phyloP scores from a whole-genome alignment of 768 basidiomycete genomes.

The Trametopsis cervina region DNA sequence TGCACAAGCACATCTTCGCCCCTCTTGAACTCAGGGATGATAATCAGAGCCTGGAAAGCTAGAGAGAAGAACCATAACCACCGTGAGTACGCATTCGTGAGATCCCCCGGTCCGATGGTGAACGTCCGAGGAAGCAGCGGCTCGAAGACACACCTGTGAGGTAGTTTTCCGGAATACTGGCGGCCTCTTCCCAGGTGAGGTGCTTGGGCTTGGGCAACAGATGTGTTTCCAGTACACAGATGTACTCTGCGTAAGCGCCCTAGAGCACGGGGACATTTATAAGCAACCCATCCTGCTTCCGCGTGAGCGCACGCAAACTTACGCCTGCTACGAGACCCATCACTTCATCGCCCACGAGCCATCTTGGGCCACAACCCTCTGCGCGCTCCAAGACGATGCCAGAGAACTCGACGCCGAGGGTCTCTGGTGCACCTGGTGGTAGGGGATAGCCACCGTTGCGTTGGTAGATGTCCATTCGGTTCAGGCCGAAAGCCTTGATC shows the following conservation, averaged over 20 bases:
- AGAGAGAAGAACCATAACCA: background rate
- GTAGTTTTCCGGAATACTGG: constrained; percentile 83
- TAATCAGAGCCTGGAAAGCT: constrained; percentile 60
- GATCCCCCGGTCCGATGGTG: background rate
- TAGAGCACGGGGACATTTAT: constrained; percentile 23
- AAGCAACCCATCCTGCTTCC: background rate
- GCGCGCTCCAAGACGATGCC: constrained; percentile 45
- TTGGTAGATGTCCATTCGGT: constrained; percentile 79
- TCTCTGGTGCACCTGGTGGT: constrained; percentile 67
- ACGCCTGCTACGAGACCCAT: constrained; percentile 80
- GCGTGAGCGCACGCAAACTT: constrained; percentile 21
- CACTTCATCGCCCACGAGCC: constrained; percentile 72
- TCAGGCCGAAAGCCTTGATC: constrained; percentile 83
- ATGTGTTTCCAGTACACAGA: constrained; percentile 58
- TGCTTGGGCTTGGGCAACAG: constrained; percentile 67
- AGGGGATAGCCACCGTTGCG: constrained; percentile 67
- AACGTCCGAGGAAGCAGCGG: too few species aligned
- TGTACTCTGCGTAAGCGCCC: constrained; percentile 91
- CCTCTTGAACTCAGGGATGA: constrained; percentile 60
- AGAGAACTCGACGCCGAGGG: constrained; percentile 87
- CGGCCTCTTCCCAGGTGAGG: constrained; percentile 79
- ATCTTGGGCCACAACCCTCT: constrained; percentile 24
- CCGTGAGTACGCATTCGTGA: background rate
- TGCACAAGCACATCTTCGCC: constrained; percentile 81
- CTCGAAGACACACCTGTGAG: constrained; percentile 56